These are phyloP conservation scores for Fusarium duplospermum DNA, from an alignment of 2,329 filamentous ascomycete species.

Conservation along the genomic window DNA sequence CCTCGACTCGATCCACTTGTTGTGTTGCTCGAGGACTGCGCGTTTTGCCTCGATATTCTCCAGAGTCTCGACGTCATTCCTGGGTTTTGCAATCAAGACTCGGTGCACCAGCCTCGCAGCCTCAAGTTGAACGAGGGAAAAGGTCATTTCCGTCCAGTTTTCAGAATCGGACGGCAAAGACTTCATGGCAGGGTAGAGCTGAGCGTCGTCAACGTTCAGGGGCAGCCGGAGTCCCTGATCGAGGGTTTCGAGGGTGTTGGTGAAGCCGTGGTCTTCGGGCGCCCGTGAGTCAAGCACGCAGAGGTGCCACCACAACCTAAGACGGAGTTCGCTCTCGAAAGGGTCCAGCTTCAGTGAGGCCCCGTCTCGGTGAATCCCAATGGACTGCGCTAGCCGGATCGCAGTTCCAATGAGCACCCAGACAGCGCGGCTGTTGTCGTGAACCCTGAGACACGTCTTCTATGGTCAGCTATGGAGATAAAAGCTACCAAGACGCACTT, in stretches of 20 bases:
- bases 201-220: conserved; percentile 9
- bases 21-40: not conserved
- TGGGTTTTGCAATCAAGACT: not conserved
- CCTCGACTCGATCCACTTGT: not conserved
- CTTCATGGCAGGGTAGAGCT: conserved; percentile 12
- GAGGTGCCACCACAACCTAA: conserved; percentile 21
- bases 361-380: conserved; percentile 17
- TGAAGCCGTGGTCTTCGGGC: conserved; percentile 20
- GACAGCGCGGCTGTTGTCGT: conserved; percentile 13
- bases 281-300: conserved; percentile 16
- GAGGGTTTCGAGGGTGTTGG: conserved; percentile 8
- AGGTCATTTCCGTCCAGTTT: conserved; percentile 11
- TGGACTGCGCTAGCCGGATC: conserved; percentile 18
- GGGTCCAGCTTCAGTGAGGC: conserved; percentile 13
- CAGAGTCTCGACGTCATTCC: not conserved
- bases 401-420: conserved; percentile 17
- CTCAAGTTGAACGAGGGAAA: conserved; percentile 8
- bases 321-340: conserved; percentile 18
- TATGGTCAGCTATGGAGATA: not conserved
- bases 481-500: not conserved
- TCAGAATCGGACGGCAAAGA: conserved; percentile 2
- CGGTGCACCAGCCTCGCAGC: conserved; percentile 1
- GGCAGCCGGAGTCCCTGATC: conserved; percentile 8
- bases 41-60: not conserved
- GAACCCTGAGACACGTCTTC: conserved; percentile 14